Conservation (phyloP, 164 flowering plant genomes). For the Cinnamomum chago region DNA sequence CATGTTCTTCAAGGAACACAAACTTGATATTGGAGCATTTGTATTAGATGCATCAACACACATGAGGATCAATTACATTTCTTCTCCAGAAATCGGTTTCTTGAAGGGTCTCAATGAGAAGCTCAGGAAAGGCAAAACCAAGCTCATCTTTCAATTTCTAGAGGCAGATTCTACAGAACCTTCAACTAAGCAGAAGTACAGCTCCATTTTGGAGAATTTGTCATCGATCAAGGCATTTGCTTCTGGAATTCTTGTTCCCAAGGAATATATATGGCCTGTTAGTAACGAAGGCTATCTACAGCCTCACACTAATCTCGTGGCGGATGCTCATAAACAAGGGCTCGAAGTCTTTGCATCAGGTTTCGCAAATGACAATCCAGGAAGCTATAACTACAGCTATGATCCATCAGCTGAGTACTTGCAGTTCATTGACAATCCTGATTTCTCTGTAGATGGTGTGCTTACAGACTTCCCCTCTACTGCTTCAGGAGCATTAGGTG, state of each 20-base stretch:
- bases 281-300: constrained; percentile 34
- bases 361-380: constrained; percentile 63
- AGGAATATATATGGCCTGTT: constrained; percentile 70
- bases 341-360: constrained; percentile 75
- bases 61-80: constrained; percentile 35
- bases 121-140: constrained; percentile 37
- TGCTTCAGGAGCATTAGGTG: constrained; percentile 76
- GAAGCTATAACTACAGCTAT: constrained; percentile 77
- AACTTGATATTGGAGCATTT: constrained; percentile 25
- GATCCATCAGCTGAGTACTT: constrained; percentile 73
- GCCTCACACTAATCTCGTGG: constrained; percentile 57
- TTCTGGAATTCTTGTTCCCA: constrained; percentile 81
- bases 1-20: constrained; percentile 50
- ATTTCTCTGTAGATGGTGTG: constrained; percentile 83
- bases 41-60: constrained; percentile 21
- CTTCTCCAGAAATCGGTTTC: constrained; percentile 82
- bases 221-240: constrained; percentile 57
- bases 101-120: constrained; percentile 43
- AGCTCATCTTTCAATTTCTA: constrained; percentile 54
- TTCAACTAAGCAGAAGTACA: constrained; percentile 52
- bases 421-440: constrained; percentile 59
- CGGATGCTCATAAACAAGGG: constrained; percentile 78
- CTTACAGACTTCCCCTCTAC: constrained; percentile 86
- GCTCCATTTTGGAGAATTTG: constrained; percentile 42
- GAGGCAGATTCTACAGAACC: constrained; percentile 52